phyloP scores from a whole-genome alignment of 345 rosid species.

The Camelina laxa region DNA sequence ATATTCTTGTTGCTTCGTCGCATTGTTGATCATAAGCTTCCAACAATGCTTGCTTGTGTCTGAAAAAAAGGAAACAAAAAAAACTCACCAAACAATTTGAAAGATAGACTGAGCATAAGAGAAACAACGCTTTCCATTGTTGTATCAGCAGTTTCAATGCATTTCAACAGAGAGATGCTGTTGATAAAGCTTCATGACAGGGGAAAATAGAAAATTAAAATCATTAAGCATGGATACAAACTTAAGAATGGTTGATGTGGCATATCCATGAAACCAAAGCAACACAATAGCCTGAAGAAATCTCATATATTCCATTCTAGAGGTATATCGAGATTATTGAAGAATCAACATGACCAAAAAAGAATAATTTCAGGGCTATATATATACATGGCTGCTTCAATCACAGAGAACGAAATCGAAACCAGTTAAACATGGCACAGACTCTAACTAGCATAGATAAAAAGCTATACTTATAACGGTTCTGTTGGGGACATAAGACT shows the following conservation, averaged over 20 bases:
- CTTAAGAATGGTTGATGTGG: conserved; percentile 1
- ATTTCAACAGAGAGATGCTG: not conserved
- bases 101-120: conserved; percentile 3
- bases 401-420: not conserved
- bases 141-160: not conserved
- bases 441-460: not conserved
- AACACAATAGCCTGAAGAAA: not conserved
- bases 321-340: not conserved
- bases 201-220: conserved; percentile 7
- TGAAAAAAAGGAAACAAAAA: conserved; percentile 39
- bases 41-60: conserved; percentile 86
- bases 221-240: not conserved
- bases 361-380: not conserved
- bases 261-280: conserved; percentile 14
- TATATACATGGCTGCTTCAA: not conserved
- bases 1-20: conserved; percentile 89
- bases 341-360: not conserved
- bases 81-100: not conserved
- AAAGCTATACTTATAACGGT: not conserved
- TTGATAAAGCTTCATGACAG: not conserved
- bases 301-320: not conserved
- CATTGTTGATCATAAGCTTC: conserved; percentile 95
- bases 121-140: not conserved
- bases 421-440: conserved; percentile 8
- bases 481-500: conserved; percentile 10